Evolutionary conservation across 148 eudicot genomes (phyloP), one percentile per base, ranked within the genome.

Genomic region (Agrostemma githago): DNA sequence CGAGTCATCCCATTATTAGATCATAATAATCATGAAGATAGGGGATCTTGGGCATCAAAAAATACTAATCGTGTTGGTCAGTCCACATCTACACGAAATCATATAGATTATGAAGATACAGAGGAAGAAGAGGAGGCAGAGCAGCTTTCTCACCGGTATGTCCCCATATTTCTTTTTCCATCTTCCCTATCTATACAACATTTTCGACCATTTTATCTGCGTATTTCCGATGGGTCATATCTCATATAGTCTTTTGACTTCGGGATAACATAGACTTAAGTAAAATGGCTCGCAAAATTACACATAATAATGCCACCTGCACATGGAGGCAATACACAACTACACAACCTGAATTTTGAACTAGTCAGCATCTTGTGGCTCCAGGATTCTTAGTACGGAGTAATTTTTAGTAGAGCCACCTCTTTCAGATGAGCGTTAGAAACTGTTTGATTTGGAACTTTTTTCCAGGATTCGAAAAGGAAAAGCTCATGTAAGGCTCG

Each of bases 71-170:
- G 77, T 58, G 34, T 76, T 61, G 71, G 81, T 78, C 82, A 84
- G 74, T 71, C 86, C 66, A 80, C 86, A 34, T 82, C 89, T 51
- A 71, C 76, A 21, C 78, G 85, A 59, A 83, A 79, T 82, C 87
- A 76, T 68, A 41, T 78, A 63, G 77, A 75, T 68, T 83, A 72
- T 70, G 93, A 81, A 69, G 90, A 87, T 63, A 81, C 64, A 5
- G 78, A 80, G 34, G 93, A 83, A 44, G 93, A 89, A 77, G 97
- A 91, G 74, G 96, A 90, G 73, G 79, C 89, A 5, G 98, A 89
- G 62, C 97, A 92, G 83, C 97, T 90, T 78, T 85, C 90, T 79
- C 89, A 85, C 58, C 84, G 97, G 98, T 95, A 78, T 39, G 72
- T 70, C 54, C 53, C 26, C 66, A 6, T 26, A 8, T 1, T 3